Conservation (phyloP, 2,329 filamentous ascomycete species). For the Xylaria digitata region DNA sequence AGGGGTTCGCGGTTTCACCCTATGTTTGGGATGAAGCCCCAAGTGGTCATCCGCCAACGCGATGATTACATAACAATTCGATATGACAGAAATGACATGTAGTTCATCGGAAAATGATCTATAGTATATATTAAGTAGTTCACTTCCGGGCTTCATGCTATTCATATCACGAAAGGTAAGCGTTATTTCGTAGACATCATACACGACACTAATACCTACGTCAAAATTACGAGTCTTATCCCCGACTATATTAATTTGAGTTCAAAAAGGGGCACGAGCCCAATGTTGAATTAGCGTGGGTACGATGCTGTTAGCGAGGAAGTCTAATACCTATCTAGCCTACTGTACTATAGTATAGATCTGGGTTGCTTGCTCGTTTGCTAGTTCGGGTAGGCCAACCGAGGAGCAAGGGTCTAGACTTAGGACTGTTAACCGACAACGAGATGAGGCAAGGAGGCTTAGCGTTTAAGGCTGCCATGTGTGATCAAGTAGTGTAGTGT, state of each 20-base stretch:
- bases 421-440: not conserved
- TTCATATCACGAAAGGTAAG: not conserved
- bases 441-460: conserved; percentile 28
- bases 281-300: not conserved
- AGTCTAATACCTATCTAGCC: too few species aligned
- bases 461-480: conserved; percentile 10
- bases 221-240: not conserved
- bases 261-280: conserved; percentile 12
- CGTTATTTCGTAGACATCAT: not conserved
- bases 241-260: not conserved
- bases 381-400: conserved; percentile 22
- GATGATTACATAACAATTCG: not conserved
- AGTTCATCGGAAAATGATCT: not conserved
- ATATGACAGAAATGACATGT: too few species aligned
- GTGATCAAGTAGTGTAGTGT: not conserved
- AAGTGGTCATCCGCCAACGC: conserved; percentile 6
- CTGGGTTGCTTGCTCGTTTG: conserved; percentile 8
- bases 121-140: not conserved
- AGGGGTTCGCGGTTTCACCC: conserved; percentile 35
- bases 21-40: conserved; percentile 23
- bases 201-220: too few species aligned
- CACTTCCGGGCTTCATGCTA: not conserved
- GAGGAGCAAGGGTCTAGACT: conserved; percentile 8
- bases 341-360: not conserved
- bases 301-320: too few species aligned